Evolutionary conservation across 2,329 filamentous ascomycete species (phyloP), one percentile per base, ranked within the genome.

Genomic region (Ophiostoma himal-ulmi): DNA sequence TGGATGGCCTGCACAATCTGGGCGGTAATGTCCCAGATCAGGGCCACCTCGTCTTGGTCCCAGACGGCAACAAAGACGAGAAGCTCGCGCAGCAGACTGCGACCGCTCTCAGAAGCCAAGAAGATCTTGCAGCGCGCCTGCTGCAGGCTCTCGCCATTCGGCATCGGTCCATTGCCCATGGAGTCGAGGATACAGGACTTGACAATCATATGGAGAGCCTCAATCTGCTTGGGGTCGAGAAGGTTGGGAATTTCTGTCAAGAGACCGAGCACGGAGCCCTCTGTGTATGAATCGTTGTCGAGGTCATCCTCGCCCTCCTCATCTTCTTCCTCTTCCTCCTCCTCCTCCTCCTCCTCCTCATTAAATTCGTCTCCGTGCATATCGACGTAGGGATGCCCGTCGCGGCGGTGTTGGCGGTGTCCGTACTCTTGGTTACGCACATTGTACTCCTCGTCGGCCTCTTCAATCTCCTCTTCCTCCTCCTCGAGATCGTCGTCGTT

Each of bases 41-140:
- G 87, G 72, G 96, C 93, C 72, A 94, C 90, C 78, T 98, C 94
- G 57, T 93, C 91, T 76, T 97, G 89, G 77, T 97, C 94, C 94
- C 94, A 98, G 10, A 96, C 94, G 5, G 94, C 94, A 73, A 97
- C 96, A 78, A 97, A 97, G 71, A 98, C 96, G 62, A 98, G 84
- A 76, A 98, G 87, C 78, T 98, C 94, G 70, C 94, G 86, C 1
- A 98, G 83, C 4, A 98, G 83, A 77, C 96, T 97, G 75, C 94
- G 89, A 3, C 94, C 94, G 73, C 93, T 96, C 76, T 97, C 93
- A 72, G 96, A 88, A 0, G 93, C 93, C 60, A 98, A 83, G 68
- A 98, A 87, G 77, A 97, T 91, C 77, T 96, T 91, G 76, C 94
- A 97, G 30, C 94, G 85, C 1, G 94, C 92, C 73, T 93, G 92